Evolutionary conservation across 2,329 filamentous ascomycete genomes (phyloP).

Genomic region (Penicillium capsulatum): DNA sequence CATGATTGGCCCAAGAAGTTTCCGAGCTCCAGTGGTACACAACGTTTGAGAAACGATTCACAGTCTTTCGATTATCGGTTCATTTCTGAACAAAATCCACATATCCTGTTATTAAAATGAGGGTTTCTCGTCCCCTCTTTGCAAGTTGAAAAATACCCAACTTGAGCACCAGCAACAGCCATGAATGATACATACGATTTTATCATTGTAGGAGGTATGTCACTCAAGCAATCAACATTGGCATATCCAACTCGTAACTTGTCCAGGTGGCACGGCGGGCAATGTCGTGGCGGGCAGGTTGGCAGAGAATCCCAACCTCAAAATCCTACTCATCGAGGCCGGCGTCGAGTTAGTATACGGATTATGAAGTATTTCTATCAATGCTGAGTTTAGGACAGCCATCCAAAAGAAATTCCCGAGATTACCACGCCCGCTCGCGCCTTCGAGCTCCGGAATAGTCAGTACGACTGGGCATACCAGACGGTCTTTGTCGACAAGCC

Average conservation of each 20-base stretch:
- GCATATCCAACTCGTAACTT: too few species aligned
- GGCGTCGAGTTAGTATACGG: conserved; percentile 13
- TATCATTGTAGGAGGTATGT: conserved; percentile 25
- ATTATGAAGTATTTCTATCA: background rate
- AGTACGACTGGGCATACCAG: conserved; percentile 60
- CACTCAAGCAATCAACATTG: too few species aligned
- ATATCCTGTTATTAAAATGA: too few species aligned
- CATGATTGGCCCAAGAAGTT: too few species aligned
- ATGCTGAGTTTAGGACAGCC: conserved; percentile 18
- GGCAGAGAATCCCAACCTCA: conserved; percentile 46
- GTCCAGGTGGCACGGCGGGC: conserved; percentile 44
- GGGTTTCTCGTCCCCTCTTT: too few species aligned
- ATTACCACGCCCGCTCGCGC: conserved; percentile 56
- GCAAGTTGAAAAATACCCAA: too few species aligned
- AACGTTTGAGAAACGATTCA: too few species aligned
- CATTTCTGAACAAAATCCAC: too few species aligned
- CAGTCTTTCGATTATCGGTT: too few species aligned
- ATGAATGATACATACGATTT: conserved; percentile 18
- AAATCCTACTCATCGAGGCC: conserved; percentile 28
- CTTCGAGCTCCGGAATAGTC: conserved; percentile 52
- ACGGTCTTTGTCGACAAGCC: conserved; percentile 55
- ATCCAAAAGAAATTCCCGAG: conserved; percentile 47
- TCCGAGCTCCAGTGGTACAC: too few species aligned
- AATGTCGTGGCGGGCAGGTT: conserved; percentile 48
- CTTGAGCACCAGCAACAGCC: too few species aligned